phyloP scores from a whole-genome alignment of 306 rosid species.

The Quercus dentata region DNA sequence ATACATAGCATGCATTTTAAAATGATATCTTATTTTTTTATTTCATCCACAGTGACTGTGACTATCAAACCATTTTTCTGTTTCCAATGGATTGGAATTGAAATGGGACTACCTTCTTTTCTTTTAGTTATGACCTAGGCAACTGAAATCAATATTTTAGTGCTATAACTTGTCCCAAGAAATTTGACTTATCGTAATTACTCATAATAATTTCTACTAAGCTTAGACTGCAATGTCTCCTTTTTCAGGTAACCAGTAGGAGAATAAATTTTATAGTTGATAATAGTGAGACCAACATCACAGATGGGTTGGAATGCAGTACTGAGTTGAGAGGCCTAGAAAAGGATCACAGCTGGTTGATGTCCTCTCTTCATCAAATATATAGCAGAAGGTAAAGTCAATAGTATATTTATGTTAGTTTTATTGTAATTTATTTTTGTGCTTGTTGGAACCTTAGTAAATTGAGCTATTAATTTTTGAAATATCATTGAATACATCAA shows the following conservation, averaged over 20 bases:
- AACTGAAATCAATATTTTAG: background rate
- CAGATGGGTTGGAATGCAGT: slow-evolving; percentile 42
- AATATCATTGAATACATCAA: background rate
- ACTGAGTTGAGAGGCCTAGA: slow-evolving; percentile 41
- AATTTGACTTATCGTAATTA: slow-evolving; percentile 16
- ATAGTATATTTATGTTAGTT: background rate
- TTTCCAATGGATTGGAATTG: background rate
- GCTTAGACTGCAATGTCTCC: slow-evolving; percentile 20
- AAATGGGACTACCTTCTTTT: background rate
- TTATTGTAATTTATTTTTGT: slow-evolving; percentile 10
- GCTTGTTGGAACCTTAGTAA: background rate
- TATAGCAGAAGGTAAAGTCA: slow-evolving; percentile 81
- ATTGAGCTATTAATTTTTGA: background rate
- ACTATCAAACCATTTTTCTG: background rate
- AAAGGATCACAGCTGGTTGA: slow-evolving; percentile 87
- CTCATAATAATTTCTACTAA: slow-evolving; percentile 23
- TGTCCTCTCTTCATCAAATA: slow-evolving; percentile 89
- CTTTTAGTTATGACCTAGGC: background rate
- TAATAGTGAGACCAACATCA: slow-evolving; percentile 42
- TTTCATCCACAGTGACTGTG: background rate
- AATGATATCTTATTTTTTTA: background rate
- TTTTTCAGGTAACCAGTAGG: slow-evolving; percentile 73
- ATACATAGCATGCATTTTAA: background rate
- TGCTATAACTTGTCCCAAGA: slow-evolving; percentile 1
- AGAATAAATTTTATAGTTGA: slow-evolving; percentile 92